Evolutionary conservation across 805 yeast genomes (phyloP), one percentile per base, ranked within the genome.

Genomic region (Lipomyces sp.): DNA sequence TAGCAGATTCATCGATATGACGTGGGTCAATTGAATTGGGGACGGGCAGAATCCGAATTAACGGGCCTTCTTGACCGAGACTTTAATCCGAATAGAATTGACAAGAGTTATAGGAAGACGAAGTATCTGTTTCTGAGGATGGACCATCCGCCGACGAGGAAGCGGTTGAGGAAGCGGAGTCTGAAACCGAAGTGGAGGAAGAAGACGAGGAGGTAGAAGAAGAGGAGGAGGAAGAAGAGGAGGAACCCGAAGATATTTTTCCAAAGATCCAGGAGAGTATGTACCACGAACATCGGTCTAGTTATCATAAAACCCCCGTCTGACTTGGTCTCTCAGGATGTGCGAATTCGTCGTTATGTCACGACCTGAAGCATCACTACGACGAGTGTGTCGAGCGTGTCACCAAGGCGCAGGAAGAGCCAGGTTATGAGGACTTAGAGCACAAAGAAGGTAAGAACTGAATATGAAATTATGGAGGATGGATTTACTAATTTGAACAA

Each of bases 351-450:
- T 83, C 82, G 65, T 85, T 85, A 61, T 90, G 96, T 80, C 83
- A 87, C 74, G 87, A 87, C 72, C 84, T 84, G 78, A 85, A 86
- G 75, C 97, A 93, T 81, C 98, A 93, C 81, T 92, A 89, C 81
- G 87, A 90, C 70, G 97, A 93, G 81, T 94, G 99, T 85, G 87
- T 87, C 67, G 98, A 90, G 82, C 92, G 98, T 84, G 98, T 94
- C 72, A 87, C 95, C 72, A 86, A 88, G 79, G 96, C 87, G 74
- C 85, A 83, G 83, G 91, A 92, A 82, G 93, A 90, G 77, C 89
- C 85, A 73, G 96, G 83, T 74, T 93, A 94, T 78, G 97, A 81
- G 35, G 88, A 89, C 66, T 85, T 85, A 75, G 87, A 83, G 10
- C 84, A 91, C 84, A 94, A 94, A 82, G 99, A 94, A 84, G 68